A percentile compares a stretch with the other conserved stretches of the same genome.
Evolutionary conservation across 805 yeast species (phyloP).

Genomic region (Cyberlindnera meyerae): DNA sequence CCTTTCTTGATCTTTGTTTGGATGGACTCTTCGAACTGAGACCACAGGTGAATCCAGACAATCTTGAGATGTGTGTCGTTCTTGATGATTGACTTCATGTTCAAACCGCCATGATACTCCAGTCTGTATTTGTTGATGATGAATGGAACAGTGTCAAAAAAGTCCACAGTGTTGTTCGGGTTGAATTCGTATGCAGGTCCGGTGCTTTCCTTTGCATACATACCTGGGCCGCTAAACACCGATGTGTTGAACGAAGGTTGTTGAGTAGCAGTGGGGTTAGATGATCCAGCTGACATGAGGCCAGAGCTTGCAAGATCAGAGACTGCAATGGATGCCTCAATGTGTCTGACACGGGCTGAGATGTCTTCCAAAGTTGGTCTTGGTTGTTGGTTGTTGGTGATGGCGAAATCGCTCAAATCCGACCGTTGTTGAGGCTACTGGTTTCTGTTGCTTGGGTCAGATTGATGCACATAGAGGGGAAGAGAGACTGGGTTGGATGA

Average conservation of each 20-base stretch:
- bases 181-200: conserved; percentile 21
- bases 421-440: too few species aligned
- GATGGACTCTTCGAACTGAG: conserved; percentile 9
- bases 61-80: conserved; percentile 39
- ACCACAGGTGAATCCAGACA: conserved; percentile 30
- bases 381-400: neutral
- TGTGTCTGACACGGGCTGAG: conserved; percentile 39
- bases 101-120: conserved; percentile 47
- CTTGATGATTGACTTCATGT: conserved; percentile 43
- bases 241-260: too few species aligned
- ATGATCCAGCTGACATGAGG: too few species aligned
- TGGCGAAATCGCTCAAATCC: too few species aligned
- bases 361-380: conserved; percentile 27
- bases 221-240: too few species aligned
- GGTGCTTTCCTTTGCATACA: too few species aligned
- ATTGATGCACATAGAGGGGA: too few species aligned
- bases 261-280: neutral
- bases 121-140: conserved; percentile 36
- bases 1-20: conserved; percentile 2
- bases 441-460: too few species aligned
- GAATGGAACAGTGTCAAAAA: conserved; percentile 42
- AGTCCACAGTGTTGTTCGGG: conserved; percentile 34
- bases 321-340: conserved; percentile 40
- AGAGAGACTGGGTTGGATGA: too few species aligned
- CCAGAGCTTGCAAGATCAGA: conserved; percentile 26